Conservation (phyloP, 2,329 filamentous ascomycete species). For the Calonectria multiphialidica region DNA sequence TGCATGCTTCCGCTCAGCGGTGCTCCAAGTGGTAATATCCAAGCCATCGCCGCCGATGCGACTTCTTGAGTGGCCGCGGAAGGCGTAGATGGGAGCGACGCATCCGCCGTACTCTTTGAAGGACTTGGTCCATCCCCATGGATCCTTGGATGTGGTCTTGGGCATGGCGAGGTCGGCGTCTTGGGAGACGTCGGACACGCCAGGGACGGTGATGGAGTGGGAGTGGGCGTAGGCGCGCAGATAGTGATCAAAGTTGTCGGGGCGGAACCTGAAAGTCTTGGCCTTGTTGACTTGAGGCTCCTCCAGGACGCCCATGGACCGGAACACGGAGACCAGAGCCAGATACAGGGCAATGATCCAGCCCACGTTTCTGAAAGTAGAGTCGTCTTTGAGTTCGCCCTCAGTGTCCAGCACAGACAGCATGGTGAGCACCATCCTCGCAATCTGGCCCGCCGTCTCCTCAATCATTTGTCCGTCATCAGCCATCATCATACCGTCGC, state of each 20-base stretch:
- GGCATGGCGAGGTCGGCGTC: background rate
- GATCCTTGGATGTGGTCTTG: background rate
- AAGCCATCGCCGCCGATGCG: background rate
- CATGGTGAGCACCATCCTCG: constrained; percentile 2
- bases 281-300: background rate
- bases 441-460: background rate
- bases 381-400: background rate
- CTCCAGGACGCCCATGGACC: background rate
- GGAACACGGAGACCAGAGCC: background rate
- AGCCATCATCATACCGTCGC: background rate
- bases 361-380: background rate
- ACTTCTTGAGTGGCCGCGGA: background rate
- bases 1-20: background rate
- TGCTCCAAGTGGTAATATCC: background rate
- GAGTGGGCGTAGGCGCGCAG: background rate
- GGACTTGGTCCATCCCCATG: background rate
- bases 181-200: background rate
- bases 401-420: background rate
- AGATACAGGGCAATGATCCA: background rate
- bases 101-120: background rate
- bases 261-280: background rate
- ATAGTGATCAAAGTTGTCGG: background rate
- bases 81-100: background rate
- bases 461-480: background rate
- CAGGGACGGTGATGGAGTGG: background rate